A percentile compares a stretch with the other conserved stretches of the same genome.
These are phyloP conservation scores for Phialophora tarda DNA, from an alignment of 2,329 filamentous ascomycete genomes.

Conservation along the genomic window DNA sequence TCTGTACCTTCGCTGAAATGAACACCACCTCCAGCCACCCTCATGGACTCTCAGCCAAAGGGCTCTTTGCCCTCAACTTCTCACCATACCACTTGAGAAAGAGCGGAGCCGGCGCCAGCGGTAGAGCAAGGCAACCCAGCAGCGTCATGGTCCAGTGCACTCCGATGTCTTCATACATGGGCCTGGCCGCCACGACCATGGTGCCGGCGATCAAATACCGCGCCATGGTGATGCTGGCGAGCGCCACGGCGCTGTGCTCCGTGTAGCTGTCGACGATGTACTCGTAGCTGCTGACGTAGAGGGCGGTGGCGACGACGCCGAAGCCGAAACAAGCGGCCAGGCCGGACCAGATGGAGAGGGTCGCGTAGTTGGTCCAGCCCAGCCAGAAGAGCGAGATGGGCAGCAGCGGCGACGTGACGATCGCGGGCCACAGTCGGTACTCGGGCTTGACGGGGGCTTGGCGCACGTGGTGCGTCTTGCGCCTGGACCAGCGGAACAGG, in stretches of 20 bases:
- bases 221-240: slow-evolving; percentile 53
- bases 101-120: slow-evolving; percentile 54
- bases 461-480: slow-evolving; percentile 2
- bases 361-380: slow-evolving; percentile 57
- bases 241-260: slow-evolving; percentile 56
- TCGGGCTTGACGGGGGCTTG: slow-evolving; percentile 48
- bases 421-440: slow-evolving; percentile 59
- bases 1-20: not conserved
- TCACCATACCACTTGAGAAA: slow-evolving; percentile 43
- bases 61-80: slow-evolving; percentile 22
- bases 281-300: slow-evolving; percentile 60
- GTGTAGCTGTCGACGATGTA: slow-evolving; percentile 66
- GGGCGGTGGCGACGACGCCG: slow-evolving; percentile 56
- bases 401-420: slow-evolving; percentile 56
- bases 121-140: slow-evolving; percentile 46
- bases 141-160: slow-evolving; percentile 49
- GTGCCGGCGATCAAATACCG: slow-evolving; percentile 49
- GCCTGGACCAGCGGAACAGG: slow-evolving; percentile 3
- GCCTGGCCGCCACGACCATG: slow-evolving; percentile 43
- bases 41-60: slow-evolving; percentile 1
- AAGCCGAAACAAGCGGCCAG: slow-evolving; percentile 59
- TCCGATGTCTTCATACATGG: slow-evolving; percentile 49
- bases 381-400: slow-evolving; percentile 64
- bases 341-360: slow-evolving; percentile 58
- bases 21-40: not conserved